Percentiles rank a stretch among this genome's conserved stretches.
phyloP scores from a whole-genome alignment of 148 eudicot genomes.

The Nepenthes gracilis region DNA sequence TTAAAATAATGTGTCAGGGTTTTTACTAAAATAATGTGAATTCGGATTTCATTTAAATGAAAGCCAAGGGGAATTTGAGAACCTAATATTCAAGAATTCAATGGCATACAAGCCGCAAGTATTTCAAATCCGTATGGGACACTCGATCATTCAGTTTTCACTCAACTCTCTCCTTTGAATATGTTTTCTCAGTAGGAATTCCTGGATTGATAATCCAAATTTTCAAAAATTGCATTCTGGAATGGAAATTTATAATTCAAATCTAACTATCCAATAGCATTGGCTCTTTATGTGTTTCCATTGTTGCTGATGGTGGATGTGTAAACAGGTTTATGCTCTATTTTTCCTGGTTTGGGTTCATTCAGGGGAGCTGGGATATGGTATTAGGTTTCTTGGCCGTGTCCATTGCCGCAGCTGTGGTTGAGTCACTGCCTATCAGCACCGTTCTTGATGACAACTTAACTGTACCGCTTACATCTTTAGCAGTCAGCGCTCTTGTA shows the following conservation, averaged over 20 bases:
- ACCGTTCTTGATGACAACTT: constrained; percentile 75
- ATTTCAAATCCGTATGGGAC: too few relatives aligned
- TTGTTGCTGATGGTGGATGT: constrained; percentile 10
- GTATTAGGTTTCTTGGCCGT: constrained; percentile 48
- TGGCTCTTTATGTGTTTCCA: neutral
- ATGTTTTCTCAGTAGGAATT: too few relatives aligned
- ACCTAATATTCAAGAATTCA: too few relatives aligned
- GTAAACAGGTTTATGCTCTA: constrained; percentile 70
- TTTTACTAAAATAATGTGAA: too few relatives aligned
- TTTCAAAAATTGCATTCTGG: neutral
- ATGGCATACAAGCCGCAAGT: too few relatives aligned
- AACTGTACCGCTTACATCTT: constrained; percentile 55
- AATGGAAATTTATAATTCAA: neutral
- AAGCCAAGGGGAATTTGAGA: too few relatives aligned
- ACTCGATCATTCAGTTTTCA: too few relatives aligned
- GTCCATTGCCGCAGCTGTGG: constrained; percentile 52
- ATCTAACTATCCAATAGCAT: neutral
- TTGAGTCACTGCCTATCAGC: constrained; percentile 82
- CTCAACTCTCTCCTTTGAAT: too few relatives aligned
- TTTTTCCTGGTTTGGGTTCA: constrained; percentile 60
- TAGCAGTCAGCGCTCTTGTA: constrained; percentile 53
- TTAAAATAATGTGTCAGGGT: neutral
- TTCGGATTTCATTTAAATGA: too few relatives aligned
- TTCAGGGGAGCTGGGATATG: constrained; percentile 50
- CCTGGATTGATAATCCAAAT: too few relatives aligned